phyloP scores from a whole-genome alignment of 2,329 filamentous ascomycete species.

The Teratosphaeria destructans region DNA sequence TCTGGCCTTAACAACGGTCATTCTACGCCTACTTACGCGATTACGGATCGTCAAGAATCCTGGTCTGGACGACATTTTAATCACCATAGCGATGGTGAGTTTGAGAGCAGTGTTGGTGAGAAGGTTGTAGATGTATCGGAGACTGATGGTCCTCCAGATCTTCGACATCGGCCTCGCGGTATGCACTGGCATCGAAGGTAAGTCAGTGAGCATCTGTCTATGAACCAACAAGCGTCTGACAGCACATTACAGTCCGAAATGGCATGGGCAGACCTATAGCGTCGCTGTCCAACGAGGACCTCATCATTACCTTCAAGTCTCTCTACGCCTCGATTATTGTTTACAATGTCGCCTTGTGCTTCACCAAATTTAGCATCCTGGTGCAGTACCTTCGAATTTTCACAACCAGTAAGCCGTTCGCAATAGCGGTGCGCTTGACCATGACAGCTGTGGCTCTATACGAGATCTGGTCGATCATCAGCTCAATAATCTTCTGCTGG shows the following conservation, averaged over 20 bases:
- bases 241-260: not conserved
- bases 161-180: constrained; percentile 3
- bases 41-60: constrained; percentile 11
- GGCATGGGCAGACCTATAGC: not conserved
- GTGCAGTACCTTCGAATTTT: constrained; percentile 42
- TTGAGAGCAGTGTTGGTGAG: not conserved
- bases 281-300: constrained; percentile 3
- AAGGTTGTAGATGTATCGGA: not conserved
- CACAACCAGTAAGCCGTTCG: constrained; percentile 23
- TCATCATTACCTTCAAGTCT: constrained; percentile 2
- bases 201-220: not conserved
- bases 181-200: constrained; percentile 3
- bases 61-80: constrained; percentile 16
- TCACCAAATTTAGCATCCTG: constrained; percentile 37
- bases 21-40: constrained; percentile 13
- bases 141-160: not conserved
- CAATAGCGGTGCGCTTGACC: constrained; percentile 19
- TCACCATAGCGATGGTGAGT: constrained; percentile 11
- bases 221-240: not conserved
- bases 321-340: constrained; percentile 27
- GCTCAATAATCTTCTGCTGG: constrained; percentile 31
- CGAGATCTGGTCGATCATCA: constrained; percentile 24
- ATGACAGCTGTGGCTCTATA: constrained; percentile 26
- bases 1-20: constrained; percentile 10
- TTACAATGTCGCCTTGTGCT: constrained; percentile 28